A percentile compares a stretch with the other conserved stretches of the same genome.
Conservation (phyloP, 768 basidiomycete species). For the Antrodiella citrinella region DNA sequence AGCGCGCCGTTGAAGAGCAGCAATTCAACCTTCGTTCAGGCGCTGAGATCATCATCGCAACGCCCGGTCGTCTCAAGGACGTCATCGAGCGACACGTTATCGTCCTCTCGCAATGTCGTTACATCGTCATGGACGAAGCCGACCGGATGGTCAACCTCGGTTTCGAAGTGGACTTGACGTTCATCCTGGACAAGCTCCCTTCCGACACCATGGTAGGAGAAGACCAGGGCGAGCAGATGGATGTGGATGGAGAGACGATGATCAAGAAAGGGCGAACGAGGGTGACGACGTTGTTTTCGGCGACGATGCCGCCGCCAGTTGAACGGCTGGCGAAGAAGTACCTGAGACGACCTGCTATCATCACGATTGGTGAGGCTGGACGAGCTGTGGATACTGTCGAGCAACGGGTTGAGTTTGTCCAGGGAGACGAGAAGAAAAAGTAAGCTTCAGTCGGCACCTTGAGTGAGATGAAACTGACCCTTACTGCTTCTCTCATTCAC, state of each 20-base stretch:
- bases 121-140: constrained; percentile 99
- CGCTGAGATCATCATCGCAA: constrained; percentile 97
- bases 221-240: constrained; percentile 66
- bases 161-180: constrained; percentile 90
- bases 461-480: neutral
- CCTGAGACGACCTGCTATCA: constrained; percentile 83
- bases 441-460: constrained; percentile 28
- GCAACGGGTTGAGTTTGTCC: constrained; percentile 90
- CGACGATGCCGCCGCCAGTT: constrained; percentile 97
- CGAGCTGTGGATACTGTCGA: constrained; percentile 98
- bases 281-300: constrained; percentile 96
- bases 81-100: constrained; percentile 94
- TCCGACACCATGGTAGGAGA: constrained; percentile 84
- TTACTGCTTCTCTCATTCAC: constrained; percentile 12
- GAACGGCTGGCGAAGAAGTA: constrained; percentile 94
- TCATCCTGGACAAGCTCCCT: constrained; percentile 90
- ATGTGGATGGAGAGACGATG: constrained; percentile 60
- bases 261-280: constrained; percentile 71
- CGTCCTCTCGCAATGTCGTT: constrained; percentile 93
- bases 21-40: constrained; percentile 97
- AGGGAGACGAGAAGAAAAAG: constrained; percentile 96
- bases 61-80: constrained; percentile 96
- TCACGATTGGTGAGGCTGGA: constrained; percentile 97
- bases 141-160: constrained; percentile 99
- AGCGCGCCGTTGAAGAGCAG: constrained; percentile 94